Evolutionary conservation across 2,329 filamentous ascomycete genomes (phyloP), one percentile per base, ranked within the genome.

Genomic region (Claviceps purpurea): DNA sequence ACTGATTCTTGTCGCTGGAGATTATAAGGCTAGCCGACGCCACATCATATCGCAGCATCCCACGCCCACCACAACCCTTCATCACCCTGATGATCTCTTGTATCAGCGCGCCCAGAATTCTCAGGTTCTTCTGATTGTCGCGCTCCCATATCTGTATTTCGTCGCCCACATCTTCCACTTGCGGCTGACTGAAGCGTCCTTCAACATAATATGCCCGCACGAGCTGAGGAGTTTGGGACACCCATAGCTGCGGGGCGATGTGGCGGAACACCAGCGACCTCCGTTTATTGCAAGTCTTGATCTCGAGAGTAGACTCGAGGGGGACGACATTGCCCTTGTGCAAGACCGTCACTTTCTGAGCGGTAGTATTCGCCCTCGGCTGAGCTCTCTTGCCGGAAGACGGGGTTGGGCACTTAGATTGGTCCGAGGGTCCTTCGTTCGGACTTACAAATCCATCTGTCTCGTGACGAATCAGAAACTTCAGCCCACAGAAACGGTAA

Each of bases 141-240:
- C 54, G 13, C 57, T 73, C 68, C 70, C 70, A 73, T 24, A 14
- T 52, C 34, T 54, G 53, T 41, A 72, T 59, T 6, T 63, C 54
- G n/a, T 18, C 38, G 2, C 56, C 46, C 13, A 73, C 61, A 55
- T 72, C 60, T 59, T 72, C 62, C 50, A 56, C 38, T 39, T 10
- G 37, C 42, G 64, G 60, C 14, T 43, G 30, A 10, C 52, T 16
- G 54, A 75, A 74, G 1, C 51, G n/a, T 40, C 71, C 71, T 2
- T 54, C 52, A 3, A 56, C 45, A 55, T 74, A 69, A 55, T 73
- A 71, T 1, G 70, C 71, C 38, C 67, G 65, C n/a, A 74, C 69
- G 37, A 75, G 68, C 42, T 70, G 71, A 0, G 68, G 67, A 1
- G 72, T 75, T 59, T 75, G 71, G 4, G 69, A 73, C 14, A 65